Base-by-base conservation (phyloP, 306 rosid genomes). In the Arachis stenosperma region DNA sequence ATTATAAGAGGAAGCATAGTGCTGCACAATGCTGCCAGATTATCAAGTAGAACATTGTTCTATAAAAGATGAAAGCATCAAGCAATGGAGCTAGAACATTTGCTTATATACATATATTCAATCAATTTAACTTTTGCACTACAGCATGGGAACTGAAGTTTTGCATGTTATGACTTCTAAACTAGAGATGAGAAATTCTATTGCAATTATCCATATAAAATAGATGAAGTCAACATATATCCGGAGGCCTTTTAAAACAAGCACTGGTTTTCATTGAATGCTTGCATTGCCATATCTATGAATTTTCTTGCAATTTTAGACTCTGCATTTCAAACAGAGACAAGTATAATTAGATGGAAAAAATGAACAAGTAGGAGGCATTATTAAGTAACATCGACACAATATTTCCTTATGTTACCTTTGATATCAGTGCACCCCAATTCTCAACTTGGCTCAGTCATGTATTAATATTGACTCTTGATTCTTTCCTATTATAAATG, bases 241-340 rank as follows among this genome's bases (percentile, higher is more conserved):
- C 27, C 1, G 27, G 27, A 22, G 27, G 27, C 27, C 1, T 1
- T 22, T 22, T 22, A 22, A 96, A 0, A 87, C 82, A 46, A 86
- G 91, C 91, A 92, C 86, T 15, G 88, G 78, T 73, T 89, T 90
- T 90, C 97, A 61, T 90, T 90, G 75, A 92, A 52, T 46, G 89
- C 89, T 72, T 96, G 86, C 54, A 44, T 92, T 83, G 86, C 86
- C 82, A 88, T 58, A 6, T 76, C 52, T 39, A 78, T 66, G 30
- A 63, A 9, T 65, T 67, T 67, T 86, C 89, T 81, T 75, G 75
- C 69, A 75, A 77, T 67, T 73, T 79, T 66, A 90, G 82, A 54
- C 73, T 83, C 98, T 90, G 90, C 72, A 69, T 8, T 61, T 65
- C 55, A 73, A 66, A 48, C 63, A 47, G 22, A 65, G 11, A 54